Base-by-base conservation (phyloP, 257 asterid genomes). In the Nicotiana tabacum region DNA sequence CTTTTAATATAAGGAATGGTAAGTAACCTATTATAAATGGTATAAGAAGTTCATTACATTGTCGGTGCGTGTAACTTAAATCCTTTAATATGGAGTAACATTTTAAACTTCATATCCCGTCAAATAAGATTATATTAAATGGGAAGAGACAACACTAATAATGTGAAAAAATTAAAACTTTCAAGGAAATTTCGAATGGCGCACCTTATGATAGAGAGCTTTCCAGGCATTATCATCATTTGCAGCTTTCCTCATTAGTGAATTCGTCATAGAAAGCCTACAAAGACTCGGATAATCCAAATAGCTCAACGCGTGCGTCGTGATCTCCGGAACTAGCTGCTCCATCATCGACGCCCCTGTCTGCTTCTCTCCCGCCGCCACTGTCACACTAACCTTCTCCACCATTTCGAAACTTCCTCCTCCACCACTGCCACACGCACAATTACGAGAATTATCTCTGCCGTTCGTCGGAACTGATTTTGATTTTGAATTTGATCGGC, bases 161-260 rank as follows among this genome's bases (percentile, higher is more conserved):
- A 76, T 8, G 33, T 6, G 11, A 15, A 30, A 51, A 35, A 13
- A 62, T 9, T 11, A 61, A 57, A 16, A 62, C 51, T 51, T 35
- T 11, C 55, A 56, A 58, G 76, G 61, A 39, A 15, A 57, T 65
- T 1, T 27, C 12, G 32, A 82, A 65, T 43, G 35, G 46, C 29
- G 24, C 51, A 96, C 99, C 98, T 96, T 96, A 69, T 88, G 98
- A 87, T 91, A 96, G 30, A 96, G 92, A 39, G 97, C 93, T 89
- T 94, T 96, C 99, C 99, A 96, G 1, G 98, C 98, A 68, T 91
- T 95, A 80, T 96, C 99, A 83, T 96, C 99, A 84, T 96, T 95
- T 9, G 99, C 98, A 77, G 97, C 98, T 87, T 90, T 93, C 11
- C 98, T 84, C 99, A 96, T 96, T 56, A 90, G 93, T 0, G 99